Evolutionary conservation across 495 filamentous ascomycete genomes (phyloP).

Genomic region (Xylaria telfairii): DNA sequence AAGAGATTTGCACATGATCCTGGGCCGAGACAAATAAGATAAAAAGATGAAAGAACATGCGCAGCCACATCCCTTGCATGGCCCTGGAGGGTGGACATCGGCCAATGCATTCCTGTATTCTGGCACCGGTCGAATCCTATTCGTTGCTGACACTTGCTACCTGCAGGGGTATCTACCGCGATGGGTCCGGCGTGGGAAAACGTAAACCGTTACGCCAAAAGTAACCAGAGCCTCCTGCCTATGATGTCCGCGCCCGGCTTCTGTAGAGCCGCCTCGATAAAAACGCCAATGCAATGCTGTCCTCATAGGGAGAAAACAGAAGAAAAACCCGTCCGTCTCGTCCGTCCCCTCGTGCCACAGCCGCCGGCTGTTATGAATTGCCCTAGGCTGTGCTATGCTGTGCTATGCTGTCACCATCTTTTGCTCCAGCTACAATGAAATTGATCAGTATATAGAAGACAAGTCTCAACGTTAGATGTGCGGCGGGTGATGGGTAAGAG

Average conservation of each 20-base stretch:
- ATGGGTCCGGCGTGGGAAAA: constrained; percentile 32
- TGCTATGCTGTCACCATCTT: constrained; percentile 21
- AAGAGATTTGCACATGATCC: neutral
- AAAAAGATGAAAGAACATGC: neutral
- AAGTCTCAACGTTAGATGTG: neutral
- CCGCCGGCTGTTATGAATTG: neutral
- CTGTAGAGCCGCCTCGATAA: constrained; percentile 22
- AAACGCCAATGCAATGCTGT: constrained; percentile 41
- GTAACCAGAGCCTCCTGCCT: constrained; percentile 33
- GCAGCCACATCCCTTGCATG: neutral
- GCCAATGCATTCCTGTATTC: constrained; percentile 7
- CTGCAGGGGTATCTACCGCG: constrained; percentile 39
- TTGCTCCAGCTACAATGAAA: constrained; percentile 22
- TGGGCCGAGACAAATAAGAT: neutral
- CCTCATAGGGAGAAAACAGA: neutral
- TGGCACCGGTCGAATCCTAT: constrained; percentile 3
- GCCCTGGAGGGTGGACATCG: neutral
- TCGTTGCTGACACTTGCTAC: constrained; percentile 31
- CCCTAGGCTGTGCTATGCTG: neutral
- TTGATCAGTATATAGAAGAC: neutral
- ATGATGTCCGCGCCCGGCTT: constrained; percentile 25
- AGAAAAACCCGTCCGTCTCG: neutral
- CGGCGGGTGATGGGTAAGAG: neutral
- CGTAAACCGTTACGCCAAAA: constrained; percentile 41
- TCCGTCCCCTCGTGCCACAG: neutral